Base-by-base conservation (phyloP, 2,329 filamentous ascomycete species). In the Nakataea oryzae region DNA sequence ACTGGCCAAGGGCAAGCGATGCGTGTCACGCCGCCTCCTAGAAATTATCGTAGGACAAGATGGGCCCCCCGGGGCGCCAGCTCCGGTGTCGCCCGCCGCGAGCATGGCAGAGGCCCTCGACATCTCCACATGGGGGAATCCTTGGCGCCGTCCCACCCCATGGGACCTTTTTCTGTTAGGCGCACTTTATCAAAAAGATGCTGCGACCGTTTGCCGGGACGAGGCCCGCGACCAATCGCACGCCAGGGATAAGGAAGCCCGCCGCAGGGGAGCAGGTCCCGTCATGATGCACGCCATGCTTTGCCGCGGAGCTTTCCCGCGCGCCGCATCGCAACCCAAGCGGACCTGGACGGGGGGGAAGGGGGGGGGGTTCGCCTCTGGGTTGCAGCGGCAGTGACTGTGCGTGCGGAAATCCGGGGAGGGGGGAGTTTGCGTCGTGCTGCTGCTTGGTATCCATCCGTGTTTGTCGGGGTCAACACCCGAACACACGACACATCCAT, bases 101-200 rank as follows among this genome's bases (percentile, higher is more conserved):
- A 32, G 30, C 30, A 32, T 32, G 30, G 30, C 30, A 32, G 13
- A 21, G 17, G 9, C 41, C 4, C 17, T 21, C 21, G 9, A 6
- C n/a, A 17, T 47, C 41, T 47, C 41, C 41, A n/a, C 21, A 47
- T 47, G 41, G 41, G n/a, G 41, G 9, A 47, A 47, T 8, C 11
- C 41, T 47, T 47, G 41, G 41, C 41, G 41, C 41, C 21, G 41
- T 47, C 41, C 41, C 41, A n/a, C 41, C 41, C 5, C 3, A 17
- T 12, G 34, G 7, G 13, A 47, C 17, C 30, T 54, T n/a, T 28
- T 58, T 58, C 56, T 58, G 56, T 58, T 58, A 58, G 56, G 56
- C 28, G 56, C 56, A 58, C 21, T 29, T 58, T 58, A 58, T 58
- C 56, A 58, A 58, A 58, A 58, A 58, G 56, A 58, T 58, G 56